Evolutionary conservation across 2,329 filamentous ascomycete species (phyloP), one percentile per base, ranked within the genome.

Genomic region (Seiridium unicorne): DNA sequence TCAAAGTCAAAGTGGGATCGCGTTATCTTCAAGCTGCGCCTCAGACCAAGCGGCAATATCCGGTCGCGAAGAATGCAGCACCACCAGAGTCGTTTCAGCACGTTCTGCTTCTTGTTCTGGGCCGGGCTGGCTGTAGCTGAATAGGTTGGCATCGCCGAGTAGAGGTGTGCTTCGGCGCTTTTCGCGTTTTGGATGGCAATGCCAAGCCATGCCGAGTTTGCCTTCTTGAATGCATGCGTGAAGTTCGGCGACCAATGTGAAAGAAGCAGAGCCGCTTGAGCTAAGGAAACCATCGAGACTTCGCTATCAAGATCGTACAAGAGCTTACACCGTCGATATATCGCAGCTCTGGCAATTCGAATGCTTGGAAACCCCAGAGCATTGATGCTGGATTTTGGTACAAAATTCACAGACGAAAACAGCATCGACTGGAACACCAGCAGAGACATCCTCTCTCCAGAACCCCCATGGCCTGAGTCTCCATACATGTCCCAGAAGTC

Each of bases 71-170:
- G 73, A 46, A 84, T 73, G 60, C 81, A 83, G 60, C 80, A 81
- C 81, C 82, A 84, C 81, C 81, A 84, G 6, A 85, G 68, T 2
- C 81, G 73, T 67, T 83, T 84, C 38, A 79, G 73, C 6, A 74
- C 70, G 61, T 76, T 73, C 58, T 76, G 72, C 61, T 76, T 75
- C 62, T 74, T 72, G 8, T 71, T 64, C 49, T 76, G 70, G 8
- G 73, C 63, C 0, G 73, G 71, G 4, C 73, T 70, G 8, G 67
- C 68, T 5, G 63, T 57, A 3, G 66, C 60, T 3, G 65, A 73
- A 62, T 67, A 71, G 5, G 66, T 68, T 13, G 66, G 75, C 64
- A 70, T 74, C 4, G 71, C 69, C 0, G 72, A 67, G 57, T 79
- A 79, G 36, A 77, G 76, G 48, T 80, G 75, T 1, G 76, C 77